Conservation (phyloP, 495 filamentous ascomycete species). For the Hypoxylon crocopeplum region DNA sequence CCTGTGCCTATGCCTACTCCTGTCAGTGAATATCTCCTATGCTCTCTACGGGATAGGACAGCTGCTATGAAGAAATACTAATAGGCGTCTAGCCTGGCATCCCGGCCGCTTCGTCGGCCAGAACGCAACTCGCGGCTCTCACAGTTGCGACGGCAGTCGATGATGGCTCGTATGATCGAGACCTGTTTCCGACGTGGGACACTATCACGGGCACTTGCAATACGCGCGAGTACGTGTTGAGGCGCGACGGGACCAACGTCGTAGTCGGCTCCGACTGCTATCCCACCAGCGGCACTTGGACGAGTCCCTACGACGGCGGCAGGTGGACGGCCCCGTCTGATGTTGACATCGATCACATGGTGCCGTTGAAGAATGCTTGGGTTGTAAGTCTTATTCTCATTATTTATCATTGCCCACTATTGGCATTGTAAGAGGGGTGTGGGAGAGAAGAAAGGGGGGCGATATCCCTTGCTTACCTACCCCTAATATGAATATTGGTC, state of each 20-base stretch:
- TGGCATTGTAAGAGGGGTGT: background rate
- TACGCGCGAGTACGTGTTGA: constrained; percentile 67
- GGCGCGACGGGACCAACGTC: constrained; percentile 70
- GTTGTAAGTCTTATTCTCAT: constrained; percentile 52
- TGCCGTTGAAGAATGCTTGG: constrained; percentile 78
- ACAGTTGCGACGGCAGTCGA: constrained; percentile 61
- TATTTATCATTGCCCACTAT: background rate
- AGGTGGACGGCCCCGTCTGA: constrained; percentile 71
- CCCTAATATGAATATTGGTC: no score
- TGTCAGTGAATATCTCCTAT: constrained; percentile 29
- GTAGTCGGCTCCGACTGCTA: constrained; percentile 58
- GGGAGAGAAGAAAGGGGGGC: no score
- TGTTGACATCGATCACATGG: constrained; percentile 78
- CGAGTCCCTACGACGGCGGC: constrained; percentile 70
- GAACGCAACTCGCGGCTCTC: constrained; percentile 59
- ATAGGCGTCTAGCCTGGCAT: constrained; percentile 58
- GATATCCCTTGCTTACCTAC: no score
- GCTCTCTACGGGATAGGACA: background rate
- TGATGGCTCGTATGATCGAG: constrained; percentile 63
- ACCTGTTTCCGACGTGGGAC: constrained; percentile 73
- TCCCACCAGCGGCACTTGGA: constrained; percentile 66
- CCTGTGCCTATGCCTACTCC: constrained; percentile 42
- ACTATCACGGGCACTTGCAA: constrained; percentile 68
- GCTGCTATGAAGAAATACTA: background rate
- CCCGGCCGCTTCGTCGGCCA: constrained; percentile 60